Evolutionary conservation across 164 flowering plant species (phyloP), one percentile per base, ranked within the genome.

Genomic region (Paratinospora sagittata): DNA sequence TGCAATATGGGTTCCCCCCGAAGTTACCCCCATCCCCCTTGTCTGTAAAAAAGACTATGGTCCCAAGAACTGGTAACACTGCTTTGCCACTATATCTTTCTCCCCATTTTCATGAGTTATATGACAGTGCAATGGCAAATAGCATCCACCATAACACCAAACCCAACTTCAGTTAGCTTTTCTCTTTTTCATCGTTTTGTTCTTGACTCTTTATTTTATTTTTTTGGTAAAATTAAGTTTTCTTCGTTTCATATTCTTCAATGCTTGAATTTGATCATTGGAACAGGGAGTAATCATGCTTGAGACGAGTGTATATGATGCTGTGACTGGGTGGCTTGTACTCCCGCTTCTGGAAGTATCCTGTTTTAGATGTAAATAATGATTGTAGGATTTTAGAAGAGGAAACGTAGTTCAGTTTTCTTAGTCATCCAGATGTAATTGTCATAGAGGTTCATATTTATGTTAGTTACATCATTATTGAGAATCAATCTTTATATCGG

Each of bases 261-360:
- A n/a, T 66, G 70, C 74, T 61, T 19, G 37, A 37, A 55, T 16
- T 61, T 71, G 70, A 63, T 75, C 17, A 26, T 41, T 76, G 61
- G 52, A 62, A 67, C 79, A 79, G 82, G 82, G 45, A 72, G 61
- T 47, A 74, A 63, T 66, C 73, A 65, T 65, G 72, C 75, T 24
- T 68, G 68, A 64, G 66, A 70, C 47, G 63, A 69, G 47, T 47
- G 30, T n/a, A 12, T 37, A 62, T 30, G 11, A 26, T 34, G 63
- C 52, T 64, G 57, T 52, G 57, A 23, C 45, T 55, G 16, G 69
- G 14, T 55, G 24, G 21, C 24, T 2, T 55, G 8, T n/a, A n/a
- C n/a, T 19, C 61, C 8, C 3, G 23, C 61, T 17, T n/a, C 10
- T 21, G n/a, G 24, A 55, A 55, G 8, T 6, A 55, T 55, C 61